Evolutionary conservation across 345 rosid genomes (phyloP).

Genomic region (Arabis hirsuta): DNA sequence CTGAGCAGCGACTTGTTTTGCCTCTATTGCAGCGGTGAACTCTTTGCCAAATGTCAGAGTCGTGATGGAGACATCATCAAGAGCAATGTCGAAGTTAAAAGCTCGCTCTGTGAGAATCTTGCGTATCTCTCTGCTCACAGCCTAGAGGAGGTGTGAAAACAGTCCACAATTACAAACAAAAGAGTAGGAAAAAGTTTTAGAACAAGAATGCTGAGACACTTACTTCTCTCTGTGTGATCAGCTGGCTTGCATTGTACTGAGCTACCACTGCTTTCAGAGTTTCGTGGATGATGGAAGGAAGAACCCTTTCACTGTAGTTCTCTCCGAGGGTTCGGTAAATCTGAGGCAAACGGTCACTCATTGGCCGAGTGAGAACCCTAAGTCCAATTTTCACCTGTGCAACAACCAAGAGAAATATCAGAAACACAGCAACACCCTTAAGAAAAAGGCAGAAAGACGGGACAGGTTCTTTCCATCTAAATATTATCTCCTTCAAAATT

Average conservation of each 20-base stretch:
- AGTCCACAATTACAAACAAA: background rate
- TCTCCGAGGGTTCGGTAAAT: slow-evolving; percentile 84
- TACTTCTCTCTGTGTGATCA: slow-evolving; percentile 95
- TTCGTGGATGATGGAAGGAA: slow-evolving; percentile 93
- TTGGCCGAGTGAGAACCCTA: slow-evolving; percentile 91
- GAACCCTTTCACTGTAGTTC: slow-evolving; percentile 82
- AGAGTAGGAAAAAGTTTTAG: background rate
- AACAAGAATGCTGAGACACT: background rate
- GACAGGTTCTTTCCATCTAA: background rate
- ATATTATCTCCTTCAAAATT: background rate
- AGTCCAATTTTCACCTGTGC: slow-evolving; percentile 89
- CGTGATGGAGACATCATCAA: slow-evolving; percentile 87
- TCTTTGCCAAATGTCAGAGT: slow-evolving; percentile 89
- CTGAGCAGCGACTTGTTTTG: slow-evolving; percentile 96
- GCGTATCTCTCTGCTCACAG: slow-evolving; percentile 79
- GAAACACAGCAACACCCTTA: background rate
- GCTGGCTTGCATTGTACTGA: slow-evolving; percentile 96
- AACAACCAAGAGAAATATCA: slow-evolving; percentile 21
- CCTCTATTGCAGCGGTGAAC: slow-evolving; percentile 94
- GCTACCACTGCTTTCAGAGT: slow-evolving; percentile 94
- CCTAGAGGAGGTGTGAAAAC: slow-evolving; percentile 16
- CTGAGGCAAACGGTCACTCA: slow-evolving; percentile 68
- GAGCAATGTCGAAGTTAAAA: slow-evolving; percentile 65
- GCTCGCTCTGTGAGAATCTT: slow-evolving; percentile 89
- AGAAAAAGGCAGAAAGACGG: background rate